Percentiles rank a stretch among this genome's conserved stretches.
Evolutionary conservation across 768 basidiomycete genomes (phyloP).

Genomic region (Russula compacta): DNA sequence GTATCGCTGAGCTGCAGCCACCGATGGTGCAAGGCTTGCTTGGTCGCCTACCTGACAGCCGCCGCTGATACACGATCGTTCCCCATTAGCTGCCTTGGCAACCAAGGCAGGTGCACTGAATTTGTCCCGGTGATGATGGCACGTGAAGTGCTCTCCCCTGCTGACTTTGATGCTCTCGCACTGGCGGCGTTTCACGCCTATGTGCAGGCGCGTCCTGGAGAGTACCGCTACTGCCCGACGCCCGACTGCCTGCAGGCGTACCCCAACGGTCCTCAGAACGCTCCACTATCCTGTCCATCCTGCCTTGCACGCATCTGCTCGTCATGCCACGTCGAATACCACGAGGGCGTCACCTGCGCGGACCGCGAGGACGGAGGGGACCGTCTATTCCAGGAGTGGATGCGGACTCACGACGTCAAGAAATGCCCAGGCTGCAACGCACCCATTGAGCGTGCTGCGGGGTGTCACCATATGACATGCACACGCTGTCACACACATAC

Average conservation of each 20-base stretch:
- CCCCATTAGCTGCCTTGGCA: slow-evolving; percentile 65
- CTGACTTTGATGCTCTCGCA: slow-evolving; percentile 46
- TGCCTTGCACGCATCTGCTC: slow-evolving; percentile 66
- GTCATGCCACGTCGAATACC: slow-evolving; percentile 47
- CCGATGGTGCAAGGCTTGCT: slow-evolving; percentile 55
- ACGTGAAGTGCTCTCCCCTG: slow-evolving; percentile 38
- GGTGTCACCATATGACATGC: slow-evolving; percentile 83
- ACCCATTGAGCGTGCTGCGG: slow-evolving; percentile 62
- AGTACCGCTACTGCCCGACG: slow-evolving; percentile 70
- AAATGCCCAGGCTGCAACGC: slow-evolving; percentile 64
- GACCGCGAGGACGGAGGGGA: slow-evolving; percentile 43
- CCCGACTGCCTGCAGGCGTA: slow-evolving; percentile 74
- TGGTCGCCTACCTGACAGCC: slow-evolving; percentile 48
- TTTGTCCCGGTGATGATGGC: slow-evolving; percentile 48
- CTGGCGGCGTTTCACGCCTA: slow-evolving; percentile 54
- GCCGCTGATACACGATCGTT: slow-evolving; percentile 50
- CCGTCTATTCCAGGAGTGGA: slow-evolving; percentile 58
- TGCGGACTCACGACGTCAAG: slow-evolving; percentile 54
- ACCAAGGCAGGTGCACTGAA: slow-evolving; percentile 47
- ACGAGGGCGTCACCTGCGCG: slow-evolving; percentile 60
- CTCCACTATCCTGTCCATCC: slow-evolving; percentile 57
- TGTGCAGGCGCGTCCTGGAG: slow-evolving; percentile 47
- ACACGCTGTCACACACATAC: slow-evolving; percentile 64
- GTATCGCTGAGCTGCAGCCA: slow-evolving; percentile 56
- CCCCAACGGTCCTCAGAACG: slow-evolving; percentile 40